phyloP scores from a whole-genome alignment of 495 filamentous ascomycete genomes.

The Xylaria cubensis region DNA sequence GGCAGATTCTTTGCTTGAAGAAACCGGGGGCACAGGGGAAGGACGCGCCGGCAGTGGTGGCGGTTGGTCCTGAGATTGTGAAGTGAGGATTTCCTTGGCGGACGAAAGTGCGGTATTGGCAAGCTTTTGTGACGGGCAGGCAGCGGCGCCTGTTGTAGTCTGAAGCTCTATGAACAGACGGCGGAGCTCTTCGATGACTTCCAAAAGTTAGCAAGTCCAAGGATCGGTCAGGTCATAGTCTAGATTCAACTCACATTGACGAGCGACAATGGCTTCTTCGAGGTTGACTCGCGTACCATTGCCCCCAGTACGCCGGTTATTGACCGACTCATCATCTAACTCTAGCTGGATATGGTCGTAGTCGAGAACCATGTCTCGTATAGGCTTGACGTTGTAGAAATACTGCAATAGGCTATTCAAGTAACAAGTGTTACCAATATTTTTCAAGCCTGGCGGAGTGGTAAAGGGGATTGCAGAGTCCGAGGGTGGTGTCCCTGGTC shows the following conservation, averaged over 20 bases:
- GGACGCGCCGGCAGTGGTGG: slow-evolving; percentile 44
- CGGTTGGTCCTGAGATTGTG: slow-evolving; percentile 32
- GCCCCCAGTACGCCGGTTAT: slow-evolving; percentile 68
- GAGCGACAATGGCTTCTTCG: slow-evolving; percentile 51
- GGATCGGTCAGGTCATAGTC: slow-evolving; percentile 5
- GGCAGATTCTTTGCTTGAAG: slow-evolving; percentile 20
- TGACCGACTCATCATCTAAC: slow-evolving; percentile 63
- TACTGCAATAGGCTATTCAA: slow-evolving; percentile 96
- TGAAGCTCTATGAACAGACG: slow-evolving; percentile 74
- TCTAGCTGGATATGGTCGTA: slow-evolving; percentile 71
- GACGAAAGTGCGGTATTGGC: slow-evolving; percentile 74
- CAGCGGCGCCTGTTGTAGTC: slow-evolving; percentile 55
- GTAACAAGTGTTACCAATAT: slow-evolving; percentile 98
- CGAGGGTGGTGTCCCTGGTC: neutral
- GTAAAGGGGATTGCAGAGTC: neutral
- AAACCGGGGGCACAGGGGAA: slow-evolving; percentile 34
- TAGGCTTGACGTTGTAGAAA: slow-evolving; percentile 84
- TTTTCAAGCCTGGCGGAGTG: slow-evolving; percentile 68
- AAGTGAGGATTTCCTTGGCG: slow-evolving; percentile 39
- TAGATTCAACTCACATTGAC: slow-evolving; percentile 36
- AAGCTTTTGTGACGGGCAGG: slow-evolving; percentile 78
- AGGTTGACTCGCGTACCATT: slow-evolving; percentile 43
- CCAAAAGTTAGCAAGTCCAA: slow-evolving; percentile 24
- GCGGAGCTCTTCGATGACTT: slow-evolving; percentile 41
- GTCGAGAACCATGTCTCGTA: slow-evolving; percentile 79